Evolutionary conservation across 306 rosid genomes (phyloP).

Genomic region (Phaseolus lunatus): DNA sequence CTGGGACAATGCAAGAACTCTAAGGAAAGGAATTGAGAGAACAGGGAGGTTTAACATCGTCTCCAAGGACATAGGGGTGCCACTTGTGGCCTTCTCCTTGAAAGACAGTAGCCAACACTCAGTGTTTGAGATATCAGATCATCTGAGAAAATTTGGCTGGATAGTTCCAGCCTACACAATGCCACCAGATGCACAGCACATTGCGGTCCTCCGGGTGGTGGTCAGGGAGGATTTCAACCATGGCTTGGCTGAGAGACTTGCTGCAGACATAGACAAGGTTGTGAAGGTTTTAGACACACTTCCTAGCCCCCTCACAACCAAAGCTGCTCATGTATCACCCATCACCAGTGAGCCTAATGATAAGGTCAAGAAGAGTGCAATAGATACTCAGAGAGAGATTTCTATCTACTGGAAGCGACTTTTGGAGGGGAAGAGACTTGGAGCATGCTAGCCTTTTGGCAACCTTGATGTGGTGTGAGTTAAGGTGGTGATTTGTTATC

Average conservation of each 20-base stretch:
- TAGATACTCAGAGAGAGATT: constrained; percentile 54
- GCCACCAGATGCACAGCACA: constrained; percentile 73
- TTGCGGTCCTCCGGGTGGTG: constrained; percentile 84
- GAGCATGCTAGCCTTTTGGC: constrained; percentile 55
- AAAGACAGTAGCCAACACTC: constrained; percentile 81
- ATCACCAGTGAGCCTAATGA: constrained; percentile 47
- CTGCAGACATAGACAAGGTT: constrained; percentile 71
- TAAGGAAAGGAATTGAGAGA: constrained; percentile 68
- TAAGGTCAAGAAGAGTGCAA: constrained; percentile 51
- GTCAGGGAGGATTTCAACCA: constrained; percentile 91
- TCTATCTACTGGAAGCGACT: constrained; percentile 60
- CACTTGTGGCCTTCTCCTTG: constrained; percentile 77
- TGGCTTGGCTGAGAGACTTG: constrained; percentile 74
- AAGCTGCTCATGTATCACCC: constrained; percentile 58
- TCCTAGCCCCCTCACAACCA: constrained; percentile 45
- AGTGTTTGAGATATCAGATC: constrained; percentile 77
- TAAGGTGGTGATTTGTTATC: not conserved
- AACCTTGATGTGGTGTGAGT: constrained; percentile 16
- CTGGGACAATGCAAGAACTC: constrained; percentile 57
- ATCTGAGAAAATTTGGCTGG: constrained; percentile 75
- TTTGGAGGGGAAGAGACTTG: constrained; percentile 62
- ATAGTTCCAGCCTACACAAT: constrained; percentile 93
- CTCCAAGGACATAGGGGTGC: constrained; percentile 86
- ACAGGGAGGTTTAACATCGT: constrained; percentile 70
- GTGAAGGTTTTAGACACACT: constrained; percentile 59